Evolutionary conservation across 768 basidiomycete genomes (phyloP), one percentile per base, ranked within the genome.

Genomic region (Melanogaster broomeanus): DNA sequence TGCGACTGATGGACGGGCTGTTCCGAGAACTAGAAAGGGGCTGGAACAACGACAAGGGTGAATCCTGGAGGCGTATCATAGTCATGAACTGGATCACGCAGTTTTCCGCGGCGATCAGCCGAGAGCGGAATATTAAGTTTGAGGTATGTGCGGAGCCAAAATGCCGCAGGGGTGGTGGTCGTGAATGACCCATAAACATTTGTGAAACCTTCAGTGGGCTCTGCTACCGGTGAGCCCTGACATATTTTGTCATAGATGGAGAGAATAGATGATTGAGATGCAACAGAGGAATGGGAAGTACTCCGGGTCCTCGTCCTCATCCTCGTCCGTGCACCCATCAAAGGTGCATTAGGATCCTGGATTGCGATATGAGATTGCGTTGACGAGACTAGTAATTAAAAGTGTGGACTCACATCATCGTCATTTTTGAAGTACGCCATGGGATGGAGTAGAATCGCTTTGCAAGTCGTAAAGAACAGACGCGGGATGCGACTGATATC

Each of bases 1-100:
- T 75, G 51, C 77, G 76, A 45, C 65, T 75, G 55, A 79, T 76
- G n/a, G 76, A 74, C 7, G 71, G 74, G 49, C 69, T 65, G 47
- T 48, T 58, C 8, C 18, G 58, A 43, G 56, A 60, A 22, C 47
- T 48, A 43, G 53, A 57, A 24, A 31, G 53, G 47, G 55, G 49
- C 4, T 50, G 52, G 13, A 57, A 45, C 33, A 61, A 52, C 2
- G 66, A 67, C 31, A 66, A 53, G 1, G 70, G 60, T 2, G 66
- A 66, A 47, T 66, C 61, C 4, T n/a, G 68, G 68, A 2, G 61
- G 68, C 2, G 64, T 60, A 31, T 69, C 68, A 18, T 52, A 61
- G 42, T 49, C 53, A 27, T 46, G 58, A 31, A 49, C 51, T 16
- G 12, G 35, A 47, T 38, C 47, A 40, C 9, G 45, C 22, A 22